Percentiles rank a stretch among this genome's conserved stretches.
Conservation (phyloP, 1,139 yeast genomes). For the Yamadazyma mexicana region DNA sequence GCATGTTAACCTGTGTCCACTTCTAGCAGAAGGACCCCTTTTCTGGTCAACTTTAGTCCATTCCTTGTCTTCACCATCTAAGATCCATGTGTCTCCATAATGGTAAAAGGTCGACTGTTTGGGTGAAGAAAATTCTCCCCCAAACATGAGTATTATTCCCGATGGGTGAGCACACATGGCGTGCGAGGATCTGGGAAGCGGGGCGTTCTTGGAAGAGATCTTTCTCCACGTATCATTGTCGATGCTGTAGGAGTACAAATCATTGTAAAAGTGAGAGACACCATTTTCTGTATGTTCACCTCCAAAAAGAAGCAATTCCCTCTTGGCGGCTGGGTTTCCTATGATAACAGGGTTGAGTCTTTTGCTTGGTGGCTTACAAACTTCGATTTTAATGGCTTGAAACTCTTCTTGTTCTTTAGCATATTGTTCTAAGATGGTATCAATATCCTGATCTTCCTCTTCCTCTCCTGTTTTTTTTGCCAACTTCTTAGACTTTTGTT, state of each 20-base stretch:
- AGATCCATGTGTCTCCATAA: constrained; percentile 93
- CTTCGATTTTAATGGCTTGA: constrained; percentile 65
- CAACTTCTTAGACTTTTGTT: constrained; percentile 67
- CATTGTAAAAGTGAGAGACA: constrained; percentile 76
- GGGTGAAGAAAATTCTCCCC: constrained; percentile 97
- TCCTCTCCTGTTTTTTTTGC: constrained; percentile 75
- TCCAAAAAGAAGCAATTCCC: constrained; percentile 82
- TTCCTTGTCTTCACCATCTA: constrained; percentile 80
- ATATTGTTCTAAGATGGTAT: constrained; percentile 74
- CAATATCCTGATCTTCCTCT: constrained; percentile 88
- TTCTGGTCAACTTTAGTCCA: constrained; percentile 86
- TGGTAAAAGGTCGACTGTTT: constrained; percentile 95
- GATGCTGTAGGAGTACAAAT: constrained; percentile 67
- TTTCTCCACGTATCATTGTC: constrained; percentile 84
- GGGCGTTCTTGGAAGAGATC: constrained; percentile 78
- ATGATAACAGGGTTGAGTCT: constrained; percentile 76
- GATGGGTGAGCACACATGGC: constrained; percentile 93
- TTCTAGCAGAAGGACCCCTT: constrained; percentile 74
- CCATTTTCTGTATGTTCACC: constrained; percentile 71
- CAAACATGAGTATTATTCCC: constrained; percentile 82
- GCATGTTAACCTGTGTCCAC: constrained; percentile 86
- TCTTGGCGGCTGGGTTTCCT: constrained; percentile 71
- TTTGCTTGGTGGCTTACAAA: constrained; percentile 58
- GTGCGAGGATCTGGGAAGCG: constrained; percentile 91
- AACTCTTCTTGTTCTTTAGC: constrained; percentile 79